Base-by-base conservation (phyloP, 164 flowering plant species). In the Piper betle region DNA sequence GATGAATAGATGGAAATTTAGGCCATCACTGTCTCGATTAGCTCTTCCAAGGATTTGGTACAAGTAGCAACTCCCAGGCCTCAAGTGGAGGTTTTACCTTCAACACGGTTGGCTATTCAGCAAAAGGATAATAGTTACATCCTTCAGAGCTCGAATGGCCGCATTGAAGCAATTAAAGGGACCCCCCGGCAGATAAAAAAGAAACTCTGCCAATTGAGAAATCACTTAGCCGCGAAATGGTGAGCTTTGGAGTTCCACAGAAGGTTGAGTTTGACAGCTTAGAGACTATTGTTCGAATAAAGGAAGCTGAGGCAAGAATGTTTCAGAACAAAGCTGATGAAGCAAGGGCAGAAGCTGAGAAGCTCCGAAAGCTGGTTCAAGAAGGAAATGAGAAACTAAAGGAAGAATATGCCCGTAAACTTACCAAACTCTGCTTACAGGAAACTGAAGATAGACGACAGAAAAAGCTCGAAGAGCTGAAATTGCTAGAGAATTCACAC, bases 231-330 rank as follows among this genome's bases (percentile, higher is more conserved):
- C 79, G 78, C 5, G 85, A 81, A 53, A 67, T 82, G 10, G 50
- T 43, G 62, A 68, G 62, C 61, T 76, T 73, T 37, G 79, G 77
- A 15, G 72, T 75, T 56, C 58, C 77, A 6, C 77, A 78, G 42
- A 67, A 67, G 70, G 87, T 79, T 57, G 83, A 77, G 17, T 81
- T 82, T 52, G 94, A 88, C 61, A 90, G 86, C 77, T 66, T 90
- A 63, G 97, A 90, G 62, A 84, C 91, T 73, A 71, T 88, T 40
- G 84, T 90, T 37, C 76, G 86, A 57, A 78, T 88, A 2, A 93
- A 93, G 72, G 94, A 90, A 68, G 86, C 85, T 3, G 99, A 90
- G 66, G 88, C 95, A 6, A 77, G 81, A 68, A 86, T 93, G 96
- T 93, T 90, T 73, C 92, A 90, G 69, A 79, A 40, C 69, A 77